Base-by-base conservation (phyloP, 805 yeast genomes). In the Saturnispora besseyi region DNA sequence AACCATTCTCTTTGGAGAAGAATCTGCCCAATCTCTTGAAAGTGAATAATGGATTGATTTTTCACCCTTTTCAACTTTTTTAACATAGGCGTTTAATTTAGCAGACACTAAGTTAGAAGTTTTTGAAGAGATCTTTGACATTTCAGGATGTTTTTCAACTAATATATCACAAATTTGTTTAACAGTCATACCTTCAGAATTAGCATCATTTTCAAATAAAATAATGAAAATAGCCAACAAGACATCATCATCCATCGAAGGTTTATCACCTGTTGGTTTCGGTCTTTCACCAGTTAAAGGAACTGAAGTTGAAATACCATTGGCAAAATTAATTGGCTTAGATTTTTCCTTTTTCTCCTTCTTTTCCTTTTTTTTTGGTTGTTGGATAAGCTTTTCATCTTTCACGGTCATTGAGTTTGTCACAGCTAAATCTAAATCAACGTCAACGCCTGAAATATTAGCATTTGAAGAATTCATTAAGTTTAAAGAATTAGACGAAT, bases 11-110 rank as follows among this genome's bases (percentile, higher is more conserved):
- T 86, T 82, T 46, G 95, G 95, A 2, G 88, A 81, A 15, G 91
- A 88, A 64, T 85, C 91, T 3, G 95, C 91, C 95, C 95, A 86
- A 64, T 86, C 93, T 67, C 95, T 77, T 1, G 88, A 81, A 41
- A 86, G 68, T 18, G 91, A 87, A 64, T 86, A 86, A 51, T 76
- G 76, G 59, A 86, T 72, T 41, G 79, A 75, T 53, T 79, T 73
- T 62, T 86, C 95, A 56, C 93, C 93, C 61, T 85, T 85, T 62
- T 86, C 95, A 30, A 86, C 58, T 18, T 90, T 77, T 62, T 86
- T 86, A 44, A 86, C 93, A 61, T 86, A 86, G 18, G 93, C 93
- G 62, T 86, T 86, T 57, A 86, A 70, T 62, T 86, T 86, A 18
- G 95, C 95, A 56, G 86, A 78, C 2, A 86, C 90, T 56, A 86